phyloP scores from a whole-genome alignment of 257 asterid genomes.

The Solanum corneliomulleri region DNA sequence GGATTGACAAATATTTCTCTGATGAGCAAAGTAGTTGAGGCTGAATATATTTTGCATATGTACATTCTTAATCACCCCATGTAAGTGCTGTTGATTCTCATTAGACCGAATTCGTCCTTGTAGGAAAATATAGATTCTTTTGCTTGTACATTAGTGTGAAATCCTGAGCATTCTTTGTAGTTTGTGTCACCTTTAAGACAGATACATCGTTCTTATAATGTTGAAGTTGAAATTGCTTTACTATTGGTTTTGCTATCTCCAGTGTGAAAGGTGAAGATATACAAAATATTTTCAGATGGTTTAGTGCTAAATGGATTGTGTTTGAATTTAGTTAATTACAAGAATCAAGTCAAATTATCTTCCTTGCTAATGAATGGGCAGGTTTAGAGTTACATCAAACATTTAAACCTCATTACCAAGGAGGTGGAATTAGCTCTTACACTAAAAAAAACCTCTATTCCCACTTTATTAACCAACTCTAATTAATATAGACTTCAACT shows the following conservation, averaged over 20 bases:
- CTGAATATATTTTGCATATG: not conserved
- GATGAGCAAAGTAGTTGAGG: constrained; percentile 13
- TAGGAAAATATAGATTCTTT: not conserved
- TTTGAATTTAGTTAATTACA: not conserved
- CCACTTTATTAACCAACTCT: no score
- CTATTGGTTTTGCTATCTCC: not conserved
- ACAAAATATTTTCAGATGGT: not conserved
- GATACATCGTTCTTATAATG: not conserved
- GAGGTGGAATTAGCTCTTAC: not conserved
- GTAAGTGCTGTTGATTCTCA: not conserved
- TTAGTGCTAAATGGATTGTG: no score
- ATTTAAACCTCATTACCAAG: not conserved
- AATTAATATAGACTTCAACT: no score
- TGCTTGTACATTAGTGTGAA: not conserved
- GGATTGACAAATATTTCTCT: constrained; percentile 15
- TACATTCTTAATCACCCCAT: not conserved
- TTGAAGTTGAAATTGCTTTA: not conserved
- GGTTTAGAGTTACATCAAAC: not conserved
- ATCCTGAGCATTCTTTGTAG: not conserved
- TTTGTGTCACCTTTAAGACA: not conserved
- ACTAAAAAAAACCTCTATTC: not conserved
- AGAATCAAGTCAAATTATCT: not conserved
- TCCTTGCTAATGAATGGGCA: not conserved
- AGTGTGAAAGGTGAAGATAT: not conserved
- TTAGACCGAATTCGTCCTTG: not conserved